Conservation (phyloP, 2,329 filamentous ascomycete species). For the Capronia americana region DNA sequence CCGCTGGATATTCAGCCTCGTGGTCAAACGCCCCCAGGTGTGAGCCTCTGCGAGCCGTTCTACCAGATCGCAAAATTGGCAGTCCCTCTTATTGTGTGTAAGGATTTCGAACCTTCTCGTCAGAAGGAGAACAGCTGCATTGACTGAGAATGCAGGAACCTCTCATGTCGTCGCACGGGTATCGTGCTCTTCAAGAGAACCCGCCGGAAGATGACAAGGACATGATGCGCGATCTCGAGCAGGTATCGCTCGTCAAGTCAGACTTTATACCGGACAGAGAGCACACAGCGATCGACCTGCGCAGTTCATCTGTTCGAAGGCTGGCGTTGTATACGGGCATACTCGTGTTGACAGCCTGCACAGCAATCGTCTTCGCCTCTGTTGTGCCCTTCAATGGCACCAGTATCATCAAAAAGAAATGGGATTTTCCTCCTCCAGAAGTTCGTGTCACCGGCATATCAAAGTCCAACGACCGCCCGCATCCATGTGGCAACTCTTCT, state of each 20-base stretch:
- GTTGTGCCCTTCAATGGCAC: constrained; percentile 15
- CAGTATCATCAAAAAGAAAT: constrained; percentile 1
- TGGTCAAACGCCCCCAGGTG: not conserved
- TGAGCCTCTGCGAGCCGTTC: not conserved
- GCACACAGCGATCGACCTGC: not conserved
- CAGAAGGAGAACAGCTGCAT: too few species aligned
- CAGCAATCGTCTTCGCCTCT: constrained; percentile 11
- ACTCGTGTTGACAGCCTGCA: constrained; percentile 1
- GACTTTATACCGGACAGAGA: not conserved
- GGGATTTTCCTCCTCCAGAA: constrained; percentile 11
- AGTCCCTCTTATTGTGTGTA: too few species aligned
- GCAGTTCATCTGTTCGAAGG: not conserved
- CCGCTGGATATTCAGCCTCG: not conserved
- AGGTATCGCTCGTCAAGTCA: constrained; percentile 5
- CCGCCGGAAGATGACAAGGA: constrained; percentile 14
- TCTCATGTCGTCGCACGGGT: not conserved
- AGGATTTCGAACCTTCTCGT: not conserved
- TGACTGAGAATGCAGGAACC: not conserved
- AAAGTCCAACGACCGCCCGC: constrained; percentile 13
- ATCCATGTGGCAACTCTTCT: constrained; percentile 12
- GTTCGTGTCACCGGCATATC: not conserved
- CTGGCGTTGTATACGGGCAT: constrained; percentile 7
- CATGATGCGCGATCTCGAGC: not conserved
- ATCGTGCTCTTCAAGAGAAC: constrained; percentile 1
- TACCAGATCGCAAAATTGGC: not conserved